A percentile compares a stretch with the other conserved stretches of the same genome.
phyloP scores from a whole-genome alignment of 169 alveolate genomes.

The Plasmodium vinckei region DNA sequence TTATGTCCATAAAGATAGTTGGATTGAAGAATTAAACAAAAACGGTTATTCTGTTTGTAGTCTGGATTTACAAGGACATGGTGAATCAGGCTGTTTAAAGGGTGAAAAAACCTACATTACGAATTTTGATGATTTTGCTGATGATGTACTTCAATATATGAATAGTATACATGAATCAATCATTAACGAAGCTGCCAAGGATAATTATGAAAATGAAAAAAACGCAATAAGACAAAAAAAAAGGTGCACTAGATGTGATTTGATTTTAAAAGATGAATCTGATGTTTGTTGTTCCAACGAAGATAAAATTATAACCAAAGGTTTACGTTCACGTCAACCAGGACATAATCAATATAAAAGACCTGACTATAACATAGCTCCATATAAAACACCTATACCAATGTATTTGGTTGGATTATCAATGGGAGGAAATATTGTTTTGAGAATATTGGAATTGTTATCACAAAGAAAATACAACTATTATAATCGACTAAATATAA shows the following conservation, averaged over 20 bases:
- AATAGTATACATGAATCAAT: slow-evolving; percentile 15
- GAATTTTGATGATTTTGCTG: not conserved
- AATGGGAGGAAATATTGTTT: slow-evolving; percentile 83
- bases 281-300: not conserved
- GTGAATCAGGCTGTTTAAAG: slow-evolving; percentile 8
- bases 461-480: not conserved
- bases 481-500: slow-evolving; percentile 33
- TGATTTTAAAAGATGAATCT: not conserved
- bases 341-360: not conserved
- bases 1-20: slow-evolving; percentile 13
- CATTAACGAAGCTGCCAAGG: not conserved
- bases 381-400: slow-evolving; percentile 10
- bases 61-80: slow-evolving; percentile 24
- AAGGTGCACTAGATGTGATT: not conserved
- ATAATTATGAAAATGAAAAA: not conserved
- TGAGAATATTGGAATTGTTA: slow-evolving; percentile 46
- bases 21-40: slow-evolving; percentile 22
- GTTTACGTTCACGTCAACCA: not conserved
- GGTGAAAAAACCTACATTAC: slow-evolving; percentile 16
- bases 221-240: not conserved
- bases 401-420: slow-evolving; percentile 76
- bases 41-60: slow-evolving; percentile 18
- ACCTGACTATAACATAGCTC: not conserved
- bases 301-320: not conserved
- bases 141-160: slow-evolving; percentile 13